Evolutionary conservation across 495 filamentous ascomycete genomes (phyloP).

Genomic region (Astrothelium macrocarpum): DNA sequence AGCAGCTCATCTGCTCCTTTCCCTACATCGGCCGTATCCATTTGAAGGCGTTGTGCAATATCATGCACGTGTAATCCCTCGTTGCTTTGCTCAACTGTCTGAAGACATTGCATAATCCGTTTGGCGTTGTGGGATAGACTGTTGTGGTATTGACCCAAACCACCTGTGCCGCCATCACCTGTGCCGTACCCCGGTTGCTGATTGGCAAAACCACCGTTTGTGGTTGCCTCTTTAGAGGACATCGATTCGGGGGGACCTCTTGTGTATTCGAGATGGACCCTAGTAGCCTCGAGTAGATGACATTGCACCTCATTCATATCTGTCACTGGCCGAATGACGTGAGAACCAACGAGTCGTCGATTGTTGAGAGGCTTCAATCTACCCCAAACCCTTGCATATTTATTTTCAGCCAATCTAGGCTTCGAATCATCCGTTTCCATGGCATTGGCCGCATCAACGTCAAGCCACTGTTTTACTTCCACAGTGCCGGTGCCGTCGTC

Average conservation of each 20-base stretch:
- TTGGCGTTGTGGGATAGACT: constrained; percentile 45
- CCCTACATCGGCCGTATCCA: constrained; percentile 58
- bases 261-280: constrained; percentile 77
- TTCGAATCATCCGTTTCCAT: constrained; percentile 25
- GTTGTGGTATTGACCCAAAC: constrained; percentile 33
- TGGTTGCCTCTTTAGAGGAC: constrained; percentile 23
- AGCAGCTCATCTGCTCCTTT: constrained; percentile 72
- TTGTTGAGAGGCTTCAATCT: constrained; percentile 66
- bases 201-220: constrained; percentile 21
- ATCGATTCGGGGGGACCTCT: constrained; percentile 50
- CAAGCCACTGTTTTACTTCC: constrained; percentile 89
- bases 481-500: constrained; percentile 91
- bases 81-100: constrained; percentile 53
- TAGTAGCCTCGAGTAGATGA: constrained; percentile 81
- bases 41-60: constrained; percentile 52
- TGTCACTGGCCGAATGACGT: constrained; percentile 64
- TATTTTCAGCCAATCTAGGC: constrained; percentile 49
- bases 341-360: constrained; percentile 70
- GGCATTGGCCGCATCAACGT: constrained; percentile 35
- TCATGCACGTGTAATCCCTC: constrained; percentile 72
- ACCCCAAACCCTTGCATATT: constrained; percentile 76
- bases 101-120: constrained; percentile 59
- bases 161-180: constrained; percentile 20
- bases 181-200: constrained; percentile 36
- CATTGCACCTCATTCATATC: constrained; percentile 88